These are phyloP conservation scores for Dipteronia sinensis DNA, from an alignment of 345 rosid species.

Conservation along the genomic window DNA sequence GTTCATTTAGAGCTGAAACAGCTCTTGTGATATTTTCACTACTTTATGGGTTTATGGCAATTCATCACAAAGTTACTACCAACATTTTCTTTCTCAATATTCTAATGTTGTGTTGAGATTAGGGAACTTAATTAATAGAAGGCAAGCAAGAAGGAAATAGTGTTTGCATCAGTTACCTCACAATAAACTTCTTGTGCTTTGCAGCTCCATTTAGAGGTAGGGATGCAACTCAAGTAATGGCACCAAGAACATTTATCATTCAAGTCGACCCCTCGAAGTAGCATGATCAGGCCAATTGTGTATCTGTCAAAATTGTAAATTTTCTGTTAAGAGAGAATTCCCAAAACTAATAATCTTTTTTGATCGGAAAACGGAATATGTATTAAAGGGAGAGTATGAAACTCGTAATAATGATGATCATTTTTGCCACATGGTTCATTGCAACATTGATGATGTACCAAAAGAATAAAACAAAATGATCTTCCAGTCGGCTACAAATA, in stretches of 20 bases:
- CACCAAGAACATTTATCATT: conserved; percentile 88
- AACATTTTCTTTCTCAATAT: not conserved
- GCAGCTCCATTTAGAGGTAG: conserved; percentile 87
- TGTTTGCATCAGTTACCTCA: conserved; percentile 44
- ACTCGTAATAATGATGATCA: conserved; percentile 2
- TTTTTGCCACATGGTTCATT: not conserved
- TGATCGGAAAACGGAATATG: not conserved
- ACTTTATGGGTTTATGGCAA: not conserved
- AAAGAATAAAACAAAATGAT: conserved; percentile 14
- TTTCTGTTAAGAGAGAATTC: conserved; percentile 5
- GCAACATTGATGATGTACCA: not conserved
- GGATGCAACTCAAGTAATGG: conserved; percentile 80
- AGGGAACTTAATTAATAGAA: not conserved
- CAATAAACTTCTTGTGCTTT: conserved; percentile 49
- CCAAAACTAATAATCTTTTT: not conserved
- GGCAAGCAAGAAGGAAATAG: not conserved
- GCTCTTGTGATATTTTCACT: not conserved
- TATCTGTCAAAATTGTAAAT: conserved; percentile 38
- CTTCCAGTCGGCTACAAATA: not conserved
- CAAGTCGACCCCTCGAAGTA: conserved; percentile 63
- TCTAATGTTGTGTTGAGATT: too few relatives aligned
- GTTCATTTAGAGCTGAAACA: not conserved
- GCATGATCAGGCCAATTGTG: conserved; percentile 56
- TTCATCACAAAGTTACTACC: not conserved
- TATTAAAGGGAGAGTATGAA: not conserved